phyloP scores from a whole-genome alignment of 2,329 filamentous ascomycete genomes.

The Fusarium nisikadoi region DNA sequence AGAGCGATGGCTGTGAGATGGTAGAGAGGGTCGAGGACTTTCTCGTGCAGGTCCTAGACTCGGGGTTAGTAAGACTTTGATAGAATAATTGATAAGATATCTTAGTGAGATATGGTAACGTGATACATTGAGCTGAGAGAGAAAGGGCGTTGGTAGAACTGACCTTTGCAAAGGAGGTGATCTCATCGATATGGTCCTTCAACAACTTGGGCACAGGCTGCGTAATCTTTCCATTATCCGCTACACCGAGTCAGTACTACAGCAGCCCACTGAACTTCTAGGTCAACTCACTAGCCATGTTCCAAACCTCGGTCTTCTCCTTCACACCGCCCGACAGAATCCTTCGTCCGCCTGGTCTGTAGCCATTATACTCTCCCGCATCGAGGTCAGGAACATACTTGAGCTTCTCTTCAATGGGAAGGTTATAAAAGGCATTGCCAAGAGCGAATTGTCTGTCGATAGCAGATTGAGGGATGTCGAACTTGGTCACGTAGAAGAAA shows the following conservation, averaged over 20 bases:
- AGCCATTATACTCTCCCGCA: constrained; percentile 67
- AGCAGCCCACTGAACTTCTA: no score
- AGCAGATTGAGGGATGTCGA: constrained; percentile 66
- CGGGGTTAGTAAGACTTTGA: neutral
- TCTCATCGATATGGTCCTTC: constrained; percentile 12
- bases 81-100: no score
- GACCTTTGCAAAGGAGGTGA: constrained; percentile 29
- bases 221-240: constrained; percentile 46
- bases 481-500: constrained; percentile 62
- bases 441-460: constrained; percentile 70
- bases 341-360: constrained; percentile 58
- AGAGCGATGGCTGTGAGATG: constrained; percentile 70
- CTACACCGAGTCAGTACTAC: constrained; percentile 2
- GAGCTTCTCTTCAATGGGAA: constrained; percentile 69
- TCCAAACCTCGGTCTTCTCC: constrained; percentile 53
- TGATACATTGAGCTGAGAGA: no score
- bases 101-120: no score
- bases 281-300: constrained; percentile 49
- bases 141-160: no score
- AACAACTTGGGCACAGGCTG: constrained; percentile 30
- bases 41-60: constrained; percentile 53
- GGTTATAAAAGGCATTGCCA: constrained; percentile 62
- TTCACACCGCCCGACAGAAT: constrained; percentile 51
- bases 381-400: constrained; percentile 62
- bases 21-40: constrained; percentile 67